A percentile compares a stretch with the other conserved stretches of the same genome.
Conservation (phyloP, 1,139 yeast species). For the Taiozyma onychis region DNA sequence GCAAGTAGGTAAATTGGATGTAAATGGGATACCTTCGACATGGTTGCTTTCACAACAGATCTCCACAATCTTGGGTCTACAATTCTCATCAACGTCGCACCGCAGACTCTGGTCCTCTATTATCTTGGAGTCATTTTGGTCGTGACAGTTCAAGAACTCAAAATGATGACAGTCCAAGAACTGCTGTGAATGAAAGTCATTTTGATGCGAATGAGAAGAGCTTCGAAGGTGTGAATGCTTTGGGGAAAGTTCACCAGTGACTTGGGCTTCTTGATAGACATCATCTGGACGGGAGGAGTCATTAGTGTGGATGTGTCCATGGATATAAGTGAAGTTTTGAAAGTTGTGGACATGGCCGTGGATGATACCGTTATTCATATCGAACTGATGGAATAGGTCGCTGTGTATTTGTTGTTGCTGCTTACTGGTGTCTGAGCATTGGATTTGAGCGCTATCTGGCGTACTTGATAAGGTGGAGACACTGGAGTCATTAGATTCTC, state of each 20-base stretch:
- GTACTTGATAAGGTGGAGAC: neutral
- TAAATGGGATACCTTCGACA: constrained; percentile 4
- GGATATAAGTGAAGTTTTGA: constrained; percentile 58
- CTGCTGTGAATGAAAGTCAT: constrained; percentile 14
- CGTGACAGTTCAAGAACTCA: constrained; percentile 33
- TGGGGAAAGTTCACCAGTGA: neutral
- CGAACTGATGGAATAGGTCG: neutral
- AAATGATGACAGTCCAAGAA: constrained; percentile 33
- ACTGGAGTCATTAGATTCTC: neutral
- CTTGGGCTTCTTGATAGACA: neutral
- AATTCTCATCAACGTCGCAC: constrained; percentile 22
- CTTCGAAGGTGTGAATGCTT: neutral
- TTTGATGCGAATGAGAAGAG: constrained; percentile 15
- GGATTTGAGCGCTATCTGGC: neutral
- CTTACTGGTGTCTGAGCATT: neutral
- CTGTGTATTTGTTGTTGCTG: neutral
- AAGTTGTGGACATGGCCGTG: constrained; percentile 69
- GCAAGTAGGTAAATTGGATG: constrained; percentile 10
- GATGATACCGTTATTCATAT: constrained; percentile 40
- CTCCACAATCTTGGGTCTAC: constrained; percentile 33
- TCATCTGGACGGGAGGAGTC: constrained; percentile 27
- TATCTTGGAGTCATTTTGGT: constrained; percentile 11
- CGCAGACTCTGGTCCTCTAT: constrained; percentile 8
- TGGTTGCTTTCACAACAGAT: constrained; percentile 33
- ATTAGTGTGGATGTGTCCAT: constrained; percentile 57